phyloP scores from a whole-genome alignment of 345 rosid species.

The Passiflora organensis region DNA sequence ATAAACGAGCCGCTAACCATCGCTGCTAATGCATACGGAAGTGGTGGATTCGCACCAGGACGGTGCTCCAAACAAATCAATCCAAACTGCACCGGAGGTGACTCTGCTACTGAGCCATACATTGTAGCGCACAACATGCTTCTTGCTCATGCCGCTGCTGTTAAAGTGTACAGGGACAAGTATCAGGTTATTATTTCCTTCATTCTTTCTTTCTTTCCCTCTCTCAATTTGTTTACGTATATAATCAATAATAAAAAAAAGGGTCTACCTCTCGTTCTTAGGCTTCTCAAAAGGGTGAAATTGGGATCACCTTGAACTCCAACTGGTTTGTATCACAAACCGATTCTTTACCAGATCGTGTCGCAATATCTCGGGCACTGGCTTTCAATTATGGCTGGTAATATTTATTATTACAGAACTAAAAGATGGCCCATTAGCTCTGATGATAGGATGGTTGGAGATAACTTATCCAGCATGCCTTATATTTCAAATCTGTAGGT shows the following conservation, averaged over 20 bases:
- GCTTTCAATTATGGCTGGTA: constrained; percentile 5
- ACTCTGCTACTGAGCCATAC: constrained; percentile 24
- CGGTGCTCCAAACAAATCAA: constrained; percentile 18
- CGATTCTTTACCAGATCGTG: background rate
- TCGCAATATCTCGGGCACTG: background rate
- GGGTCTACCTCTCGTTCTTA: background rate
- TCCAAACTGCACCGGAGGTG: constrained; percentile 9
- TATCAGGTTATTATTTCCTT: constrained; percentile 7
- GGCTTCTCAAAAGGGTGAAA: constrained; percentile 5
- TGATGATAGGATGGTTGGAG: too few relatives aligned
- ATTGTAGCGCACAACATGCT: constrained; percentile 15
- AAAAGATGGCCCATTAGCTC: too few relatives aligned
- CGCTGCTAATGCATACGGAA: background rate
- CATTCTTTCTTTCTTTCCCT: too few relatives aligned
- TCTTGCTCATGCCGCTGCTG: constrained; percentile 15
- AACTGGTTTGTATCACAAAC: background rate
- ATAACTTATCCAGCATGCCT: too few relatives aligned
- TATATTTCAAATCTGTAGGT: constrained; percentile 5
- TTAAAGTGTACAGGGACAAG: constrained; percentile 14
- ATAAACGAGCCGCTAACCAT: constrained; percentile 18
- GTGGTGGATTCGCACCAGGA: constrained; percentile 17
- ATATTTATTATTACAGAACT: background rate
- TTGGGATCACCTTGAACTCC: background rate
- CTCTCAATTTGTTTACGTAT: too few relatives aligned
- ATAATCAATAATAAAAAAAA: too few relatives aligned